Base-by-base conservation (phyloP, 352 stramenopile genomes). In the Globisporangium polare region DNA sequence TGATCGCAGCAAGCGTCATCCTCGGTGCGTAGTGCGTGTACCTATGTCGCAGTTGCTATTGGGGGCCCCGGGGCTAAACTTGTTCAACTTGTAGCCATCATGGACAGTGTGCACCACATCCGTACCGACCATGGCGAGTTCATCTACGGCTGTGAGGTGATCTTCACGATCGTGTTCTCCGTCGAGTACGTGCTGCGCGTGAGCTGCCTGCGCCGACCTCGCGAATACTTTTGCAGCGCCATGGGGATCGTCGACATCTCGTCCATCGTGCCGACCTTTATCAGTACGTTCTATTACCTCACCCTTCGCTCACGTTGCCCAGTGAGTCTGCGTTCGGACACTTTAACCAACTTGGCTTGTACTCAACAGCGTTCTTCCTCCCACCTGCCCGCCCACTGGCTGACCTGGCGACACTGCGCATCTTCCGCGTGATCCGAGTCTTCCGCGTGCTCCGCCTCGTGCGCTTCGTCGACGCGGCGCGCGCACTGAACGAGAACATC, bases 361-460 rank as follows among this genome's bases (percentile, higher is more conserved):
- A 9, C 20, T 41, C 9, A 37, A 6, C 70, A 73, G 80, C 73
- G 0, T 86, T 89, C 43, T 74, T 89, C 46, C 54, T 87, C 2
- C 76, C 75, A 1, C 67, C 73, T 17, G 79, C 80, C 0, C 71
- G 83, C 2, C 81, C 83, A 7, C 67, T 92, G 41, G 67, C 85
- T 3, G 78, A 90, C 49, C 67, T 92, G 27, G 79, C 81, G 5
- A 81, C 85, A 18, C 60, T 92, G 43, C 83, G 83, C 45, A 88
- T 92, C 50, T 92, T 92, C 65, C 79, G 83, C 51, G 83, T 92
- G 13, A 80, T 92, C 61, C 80, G 81, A 31, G 83, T 92, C 2
- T 93, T 91, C 62, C 82, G 81, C 7, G 68, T 93, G 59, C 68
- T 93, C 17, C 80, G 83, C 1, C 73, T 92, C 13, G 83, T 78